Evolutionary conservation across 345 rosid species (phyloP).

Genomic region (Aegle marmelos): DNA sequence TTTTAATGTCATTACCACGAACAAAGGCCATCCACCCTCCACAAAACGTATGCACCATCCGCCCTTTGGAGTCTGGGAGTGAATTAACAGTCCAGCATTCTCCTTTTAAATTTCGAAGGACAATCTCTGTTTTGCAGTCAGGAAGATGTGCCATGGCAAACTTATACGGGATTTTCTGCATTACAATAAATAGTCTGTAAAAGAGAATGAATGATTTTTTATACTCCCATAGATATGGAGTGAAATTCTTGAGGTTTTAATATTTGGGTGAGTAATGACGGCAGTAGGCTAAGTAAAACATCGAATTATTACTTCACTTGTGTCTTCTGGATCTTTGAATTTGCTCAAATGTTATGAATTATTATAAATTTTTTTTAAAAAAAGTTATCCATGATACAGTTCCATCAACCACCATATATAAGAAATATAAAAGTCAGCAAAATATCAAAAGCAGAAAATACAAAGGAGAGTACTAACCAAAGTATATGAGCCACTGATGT

Average conservation of each 20-base stretch:
- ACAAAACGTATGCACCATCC: conserved; percentile 47
- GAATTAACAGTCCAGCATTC: conserved; percentile 60
- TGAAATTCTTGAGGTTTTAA: background rate
- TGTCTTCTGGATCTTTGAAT: background rate
- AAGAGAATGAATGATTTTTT: background rate
- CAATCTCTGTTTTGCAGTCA: conserved; percentile 47
- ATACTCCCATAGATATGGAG: background rate
- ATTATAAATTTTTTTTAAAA: background rate
- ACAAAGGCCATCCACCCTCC: conserved; percentile 76
- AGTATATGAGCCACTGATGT: conserved; percentile 60
- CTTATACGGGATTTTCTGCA: conserved; percentile 63
- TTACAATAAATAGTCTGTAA: background rate
- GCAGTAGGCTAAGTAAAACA: background rate
- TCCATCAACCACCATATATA: background rate
- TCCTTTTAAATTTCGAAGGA: conserved; percentile 45
- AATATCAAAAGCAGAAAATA: background rate
- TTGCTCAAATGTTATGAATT: background rate
- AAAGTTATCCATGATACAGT: background rate
- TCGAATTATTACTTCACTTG: background rate
- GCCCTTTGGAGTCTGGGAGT: conserved; percentile 60
- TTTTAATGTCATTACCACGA: conserved; percentile 47
- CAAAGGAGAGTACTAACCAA: conserved; percentile 32
- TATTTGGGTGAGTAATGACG: background rate
- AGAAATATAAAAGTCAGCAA: background rate
- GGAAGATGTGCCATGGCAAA: conserved; percentile 56